Evolutionary conservation across 108 stramenopile genomes (phyloP), one percentile per base, ranked within the genome.

Genomic region (Nitzschia putrida): DNA sequence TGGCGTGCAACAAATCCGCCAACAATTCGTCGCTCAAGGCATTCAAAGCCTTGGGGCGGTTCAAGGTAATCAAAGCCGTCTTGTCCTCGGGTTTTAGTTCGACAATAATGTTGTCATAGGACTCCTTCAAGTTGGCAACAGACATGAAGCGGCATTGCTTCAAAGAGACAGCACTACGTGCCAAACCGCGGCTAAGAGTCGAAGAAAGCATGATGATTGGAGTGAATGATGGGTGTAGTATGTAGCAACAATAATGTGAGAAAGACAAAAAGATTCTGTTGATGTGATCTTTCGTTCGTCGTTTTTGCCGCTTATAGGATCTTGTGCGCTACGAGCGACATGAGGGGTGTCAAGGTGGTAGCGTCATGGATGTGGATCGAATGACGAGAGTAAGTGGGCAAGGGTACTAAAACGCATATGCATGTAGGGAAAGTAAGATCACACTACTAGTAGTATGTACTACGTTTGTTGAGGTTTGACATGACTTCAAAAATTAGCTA

Each of bases 21-120:
- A 98, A 93, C 40, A 99, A 69, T 3, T 78, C 95, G 70, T 92
- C 95, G 73, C 90, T 94, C 20, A 99, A 79, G 13, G 98, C 97
- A 85, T 99, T 99, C 69, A 98, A 73, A 3, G 97, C 96, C 80
- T 96, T 98, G 56, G 98, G 97, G 8, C 97, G 92, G 82, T 99
- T 91, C 66, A 99, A 68, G 0, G 87, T 87, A 44, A 99, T 88
- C 63, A 99, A 51, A 23, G 93, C 98, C 8, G 96, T 94, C 51
- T 80, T 80, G 23, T 81, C 80, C 9, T 78, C 72, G 8, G 43
- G 61, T 21, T 57, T 57, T 13, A 64, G 49, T 53, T 87, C 72
- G 23, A 85, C 84, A 9, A 73, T 41, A 34, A 85, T 64, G 61
- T 77, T 69, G 4, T 81, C 84, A 49, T 85, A 85, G 51, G 71